These are phyloP conservation scores for Pseudogymnoascus verrucosus DNA, from an alignment of 2,329 filamentous ascomycete species.

Conservation along the genomic window DNA sequence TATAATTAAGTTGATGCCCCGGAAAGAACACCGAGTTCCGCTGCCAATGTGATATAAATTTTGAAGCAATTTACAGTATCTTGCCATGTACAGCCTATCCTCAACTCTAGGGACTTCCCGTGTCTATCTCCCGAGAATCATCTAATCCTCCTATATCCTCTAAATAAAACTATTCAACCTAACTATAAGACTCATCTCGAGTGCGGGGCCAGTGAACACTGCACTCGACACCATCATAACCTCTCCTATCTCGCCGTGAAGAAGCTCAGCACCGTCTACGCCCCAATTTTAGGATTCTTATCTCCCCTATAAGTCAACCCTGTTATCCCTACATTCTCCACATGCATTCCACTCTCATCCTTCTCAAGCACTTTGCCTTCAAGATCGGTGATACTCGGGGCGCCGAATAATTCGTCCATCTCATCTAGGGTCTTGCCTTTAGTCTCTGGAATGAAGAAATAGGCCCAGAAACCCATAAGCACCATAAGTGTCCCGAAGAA, in stretches of 20 bases:
- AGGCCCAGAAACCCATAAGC: slow-evolving; percentile 32
- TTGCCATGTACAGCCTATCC: background rate
- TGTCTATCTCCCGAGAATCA: background rate
- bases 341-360: background rate
- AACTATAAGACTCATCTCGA: background rate
- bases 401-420: slow-evolving; percentile 34
- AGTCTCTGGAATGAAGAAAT: slow-evolving; percentile 38
- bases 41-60: background rate
- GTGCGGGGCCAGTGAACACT: too few relatives aligned
- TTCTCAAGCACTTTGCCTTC: slow-evolving; percentile 39
- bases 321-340: background rate
- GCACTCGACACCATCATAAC: background rate
- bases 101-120: background rate
- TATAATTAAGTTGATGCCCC: background rate
- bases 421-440: slow-evolving; percentile 37
- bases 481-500: slow-evolving; percentile 36
- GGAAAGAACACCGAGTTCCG: background rate
- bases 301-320: background rate
- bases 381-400: slow-evolving; percentile 35
- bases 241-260: background rate
- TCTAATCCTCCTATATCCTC: background rate
- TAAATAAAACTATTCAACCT: background rate
- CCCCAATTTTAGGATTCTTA: background rate
- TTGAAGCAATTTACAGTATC: background rate
- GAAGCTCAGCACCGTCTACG: background rate